These are phyloP conservation scores for Kuraishia cidri DNA, from an alignment of 805 yeast genomes.

Conservation along the genomic window DNA sequence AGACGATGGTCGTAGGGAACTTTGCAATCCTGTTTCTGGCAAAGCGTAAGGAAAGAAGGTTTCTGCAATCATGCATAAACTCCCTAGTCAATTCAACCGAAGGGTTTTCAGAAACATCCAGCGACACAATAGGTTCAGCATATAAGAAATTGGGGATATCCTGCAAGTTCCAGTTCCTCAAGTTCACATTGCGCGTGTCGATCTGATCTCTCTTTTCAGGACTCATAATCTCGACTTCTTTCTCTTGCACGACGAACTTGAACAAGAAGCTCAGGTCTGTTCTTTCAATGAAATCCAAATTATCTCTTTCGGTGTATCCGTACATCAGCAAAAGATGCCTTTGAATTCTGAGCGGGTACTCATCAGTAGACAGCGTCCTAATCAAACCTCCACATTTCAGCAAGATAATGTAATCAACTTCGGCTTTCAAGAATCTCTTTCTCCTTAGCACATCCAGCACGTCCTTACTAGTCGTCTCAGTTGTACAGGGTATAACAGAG, in stretches of 20 bases:
- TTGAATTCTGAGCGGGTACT: conserved; percentile 73
- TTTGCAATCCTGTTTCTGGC: conserved; percentile 63
- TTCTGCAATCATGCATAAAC: conserved; percentile 73
- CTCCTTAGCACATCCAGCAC: conserved; percentile 62
- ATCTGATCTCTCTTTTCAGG: conserved; percentile 58
- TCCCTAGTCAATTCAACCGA: conserved; percentile 77
- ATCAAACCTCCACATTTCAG: conserved; percentile 69
- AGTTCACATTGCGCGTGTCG: conserved; percentile 66
- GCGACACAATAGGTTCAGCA: conserved; percentile 70
- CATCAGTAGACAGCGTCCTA: conserved; percentile 62
- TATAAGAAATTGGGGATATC: conserved; percentile 81
- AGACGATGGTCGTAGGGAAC: conserved; percentile 67
- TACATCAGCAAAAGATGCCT: conserved; percentile 60
- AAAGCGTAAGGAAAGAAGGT: conserved; percentile 58
- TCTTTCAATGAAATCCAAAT: conserved; percentile 68
- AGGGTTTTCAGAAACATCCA: conserved; percentile 83
- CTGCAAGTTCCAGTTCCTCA: conserved; percentile 65
- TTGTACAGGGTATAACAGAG: conserved; percentile 67
- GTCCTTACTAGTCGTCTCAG: conserved; percentile 71
- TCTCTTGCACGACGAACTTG: conserved; percentile 65
- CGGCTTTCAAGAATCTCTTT: conserved; percentile 65
- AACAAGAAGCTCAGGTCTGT: conserved; percentile 78
- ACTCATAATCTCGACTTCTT: conserved; percentile 53
- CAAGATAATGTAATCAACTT: conserved; percentile 68
- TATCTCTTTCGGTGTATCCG: conserved; percentile 76